Percentiles rank a stretch among this genome's conserved stretches.
Evolutionary conservation across 305 asterid species (phyloP).

Genomic region (Solanum hybrid): DNA sequence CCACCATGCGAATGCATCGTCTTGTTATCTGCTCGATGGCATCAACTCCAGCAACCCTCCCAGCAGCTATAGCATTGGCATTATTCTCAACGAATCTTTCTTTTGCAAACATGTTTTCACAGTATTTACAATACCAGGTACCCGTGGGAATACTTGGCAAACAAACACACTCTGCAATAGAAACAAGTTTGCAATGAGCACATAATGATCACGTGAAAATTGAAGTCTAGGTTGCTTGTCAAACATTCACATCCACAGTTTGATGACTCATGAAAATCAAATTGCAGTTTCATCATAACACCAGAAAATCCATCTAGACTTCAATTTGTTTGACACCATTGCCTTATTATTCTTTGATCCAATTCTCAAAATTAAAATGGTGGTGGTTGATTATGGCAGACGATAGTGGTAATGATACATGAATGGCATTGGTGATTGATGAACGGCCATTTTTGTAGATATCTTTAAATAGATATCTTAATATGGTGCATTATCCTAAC

Average conservation of each 20-base stretch:
- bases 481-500: neutral
- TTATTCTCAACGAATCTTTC: constrained; percentile 43
- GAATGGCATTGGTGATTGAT: neutral
- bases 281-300: neutral
- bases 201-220: neutral
- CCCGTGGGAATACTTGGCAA: constrained; percentile 49
- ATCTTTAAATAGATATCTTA: neutral
- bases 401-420: neutral
- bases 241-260: neutral
- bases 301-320: neutral
- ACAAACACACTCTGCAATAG: constrained; percentile 55
- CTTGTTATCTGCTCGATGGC: constrained; percentile 56
- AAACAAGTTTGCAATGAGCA: neutral
- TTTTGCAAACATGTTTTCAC: constrained; percentile 48
- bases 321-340: neutral
- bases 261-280: neutral
- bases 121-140: constrained; percentile 68
- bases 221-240: neutral
- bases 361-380: neutral
- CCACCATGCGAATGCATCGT: constrained; percentile 65
- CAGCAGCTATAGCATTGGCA: constrained; percentile 83
- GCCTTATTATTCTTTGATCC: neutral
- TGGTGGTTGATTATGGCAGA: neutral
- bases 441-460: neutral
- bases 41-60: constrained; percentile 70